These are phyloP conservation scores for Colletotrichum tofieldiae DNA, from an alignment of 2,329 filamentous ascomycete species.

Conservation along the genomic window DNA sequence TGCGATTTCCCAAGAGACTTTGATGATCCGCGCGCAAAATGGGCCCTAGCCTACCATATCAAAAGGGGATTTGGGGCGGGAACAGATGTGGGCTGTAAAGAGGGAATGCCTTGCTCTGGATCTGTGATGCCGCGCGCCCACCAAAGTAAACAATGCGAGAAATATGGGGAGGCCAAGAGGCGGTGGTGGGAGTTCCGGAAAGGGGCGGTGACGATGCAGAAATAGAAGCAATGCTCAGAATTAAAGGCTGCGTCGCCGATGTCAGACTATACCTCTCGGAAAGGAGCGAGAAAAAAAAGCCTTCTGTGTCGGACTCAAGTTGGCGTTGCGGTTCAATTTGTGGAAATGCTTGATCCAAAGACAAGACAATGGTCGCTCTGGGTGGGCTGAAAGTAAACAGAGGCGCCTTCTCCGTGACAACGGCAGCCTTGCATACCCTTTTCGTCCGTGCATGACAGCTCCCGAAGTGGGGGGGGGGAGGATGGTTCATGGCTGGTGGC, in stretches of 20 bases:
- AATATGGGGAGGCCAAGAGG: conserved; percentile 34
- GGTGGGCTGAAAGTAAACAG: conserved; percentile 40
- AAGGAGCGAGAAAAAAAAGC: neutral
- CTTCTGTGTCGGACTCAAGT: conserved; percentile 3
- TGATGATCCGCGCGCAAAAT: conserved; percentile 25
- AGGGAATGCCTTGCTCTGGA: conserved; percentile 41
- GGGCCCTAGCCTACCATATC: conserved; percentile 40
- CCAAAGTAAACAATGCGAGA: conserved; percentile 41
- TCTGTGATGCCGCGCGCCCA: conserved; percentile 33
- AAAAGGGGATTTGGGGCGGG: conserved; percentile 18
- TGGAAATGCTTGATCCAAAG: conserved; percentile 22
- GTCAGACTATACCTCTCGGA: neutral
- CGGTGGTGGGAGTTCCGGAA: neutral
- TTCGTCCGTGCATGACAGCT: conserved; percentile 16
- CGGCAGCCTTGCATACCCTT: conserved; percentile 46
- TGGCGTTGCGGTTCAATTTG: conserved; percentile 17
- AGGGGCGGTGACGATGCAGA: conserved; percentile 15
- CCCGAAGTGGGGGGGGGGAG: conserved; percentile 6
- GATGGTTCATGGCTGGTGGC: neutral
- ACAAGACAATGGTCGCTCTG: conserved; percentile 19
- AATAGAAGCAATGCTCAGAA: conserved; percentile 18
- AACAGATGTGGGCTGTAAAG: conserved; percentile 29
- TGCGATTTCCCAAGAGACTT: conserved; percentile 30
- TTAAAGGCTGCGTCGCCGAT: neutral
- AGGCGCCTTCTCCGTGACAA: conserved; percentile 46